These are phyloP conservation scores for Zymoseptoria passerinii DNA, from an alignment of 2,329 filamentous ascomycete species.

Conservation along the genomic window DNA sequence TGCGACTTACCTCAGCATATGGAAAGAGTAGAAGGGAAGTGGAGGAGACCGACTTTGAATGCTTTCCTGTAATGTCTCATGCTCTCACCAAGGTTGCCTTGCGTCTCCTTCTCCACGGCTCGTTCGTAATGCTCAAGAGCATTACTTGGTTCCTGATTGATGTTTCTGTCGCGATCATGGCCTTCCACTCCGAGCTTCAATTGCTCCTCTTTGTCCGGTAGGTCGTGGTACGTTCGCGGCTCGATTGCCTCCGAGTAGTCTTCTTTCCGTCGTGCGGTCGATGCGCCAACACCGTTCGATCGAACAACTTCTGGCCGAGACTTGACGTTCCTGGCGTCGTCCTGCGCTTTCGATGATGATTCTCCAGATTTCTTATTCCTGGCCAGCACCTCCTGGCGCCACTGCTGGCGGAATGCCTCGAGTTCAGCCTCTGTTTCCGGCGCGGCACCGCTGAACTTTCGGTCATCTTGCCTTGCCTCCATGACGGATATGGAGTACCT, in stretches of 20 bases:
- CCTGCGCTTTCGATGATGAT: neutral
- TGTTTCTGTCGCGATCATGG: constrained; percentile 31
- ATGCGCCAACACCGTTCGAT: constrained; percentile 11
- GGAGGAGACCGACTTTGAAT: constrained; percentile 56
- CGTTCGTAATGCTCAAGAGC: constrained; percentile 89
- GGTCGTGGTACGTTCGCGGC: constrained; percentile 37
- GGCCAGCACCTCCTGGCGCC: constrained; percentile 68
- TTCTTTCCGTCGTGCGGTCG: constrained; percentile 25
- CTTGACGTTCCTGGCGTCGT: constrained; percentile 5
- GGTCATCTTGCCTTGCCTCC: constrained; percentile 4
- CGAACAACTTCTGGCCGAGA: neutral
- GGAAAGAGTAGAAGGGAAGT: neutral
- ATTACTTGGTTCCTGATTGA: constrained; percentile 52
- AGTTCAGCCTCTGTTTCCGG: constrained; percentile 54
- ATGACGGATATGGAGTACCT: neutral
- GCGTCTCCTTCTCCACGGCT: constrained; percentile 78
- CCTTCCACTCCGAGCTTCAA: constrained; percentile 34
- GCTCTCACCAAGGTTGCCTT: constrained; percentile 83
- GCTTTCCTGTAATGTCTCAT: constrained; percentile 80
- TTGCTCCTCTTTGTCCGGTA: constrained; percentile 40
- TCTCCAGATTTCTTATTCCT: constrained; percentile 33
- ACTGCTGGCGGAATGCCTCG: constrained; percentile 76
- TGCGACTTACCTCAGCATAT: constrained; percentile 36
- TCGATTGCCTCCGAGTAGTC: constrained; percentile 33
- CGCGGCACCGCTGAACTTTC: constrained; percentile 4